phyloP scores from a whole-genome alignment of 139 green algal species.

The Ettlia oleoabundans region DNA sequence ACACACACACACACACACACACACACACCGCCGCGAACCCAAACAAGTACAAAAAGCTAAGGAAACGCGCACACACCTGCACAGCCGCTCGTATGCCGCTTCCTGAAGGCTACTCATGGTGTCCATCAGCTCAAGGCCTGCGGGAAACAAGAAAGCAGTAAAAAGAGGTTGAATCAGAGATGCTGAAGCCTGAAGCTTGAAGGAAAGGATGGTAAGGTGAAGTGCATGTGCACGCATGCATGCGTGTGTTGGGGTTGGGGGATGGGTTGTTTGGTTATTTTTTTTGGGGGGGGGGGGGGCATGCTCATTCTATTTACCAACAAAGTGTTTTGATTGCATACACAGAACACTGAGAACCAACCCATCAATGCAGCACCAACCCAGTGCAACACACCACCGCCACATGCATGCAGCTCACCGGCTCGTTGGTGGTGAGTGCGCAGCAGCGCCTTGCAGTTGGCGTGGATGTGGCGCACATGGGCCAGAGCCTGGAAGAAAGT shows the following conservation, averaged over 20 bases:
- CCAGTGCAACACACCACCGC: neutral
- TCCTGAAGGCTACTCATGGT: conserved; percentile 94
- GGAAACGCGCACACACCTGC: no score
- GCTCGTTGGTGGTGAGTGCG: conserved; percentile 92
- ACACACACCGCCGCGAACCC: no score
- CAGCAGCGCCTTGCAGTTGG: conserved; percentile 91
- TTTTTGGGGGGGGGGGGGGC: no score
- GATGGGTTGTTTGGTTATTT: no score
- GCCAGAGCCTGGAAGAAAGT: conserved; percentile 91
- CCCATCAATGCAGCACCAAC: neutral
- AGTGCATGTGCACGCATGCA: no score
- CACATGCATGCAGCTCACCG: conserved; percentile 26
- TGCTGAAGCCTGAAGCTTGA: neutral
- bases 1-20: no score
- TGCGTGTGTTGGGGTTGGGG: no score
- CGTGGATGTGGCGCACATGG: conserved; percentile 89
- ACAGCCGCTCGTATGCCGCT: conserved; percentile 93
- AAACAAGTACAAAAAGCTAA: no score
- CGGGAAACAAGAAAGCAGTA: neutral
- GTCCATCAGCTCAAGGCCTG: conserved; percentile 97
- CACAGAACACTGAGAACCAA: neutral
- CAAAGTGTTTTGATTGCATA: no score
- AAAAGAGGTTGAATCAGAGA: neutral
- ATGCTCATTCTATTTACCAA: no score
- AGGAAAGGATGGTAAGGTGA: no score